Evolutionary conservation across 2,329 filamentous ascomycete genomes (phyloP), one percentile per base, ranked within the genome.

Genomic region (Nemania serpens): DNA sequence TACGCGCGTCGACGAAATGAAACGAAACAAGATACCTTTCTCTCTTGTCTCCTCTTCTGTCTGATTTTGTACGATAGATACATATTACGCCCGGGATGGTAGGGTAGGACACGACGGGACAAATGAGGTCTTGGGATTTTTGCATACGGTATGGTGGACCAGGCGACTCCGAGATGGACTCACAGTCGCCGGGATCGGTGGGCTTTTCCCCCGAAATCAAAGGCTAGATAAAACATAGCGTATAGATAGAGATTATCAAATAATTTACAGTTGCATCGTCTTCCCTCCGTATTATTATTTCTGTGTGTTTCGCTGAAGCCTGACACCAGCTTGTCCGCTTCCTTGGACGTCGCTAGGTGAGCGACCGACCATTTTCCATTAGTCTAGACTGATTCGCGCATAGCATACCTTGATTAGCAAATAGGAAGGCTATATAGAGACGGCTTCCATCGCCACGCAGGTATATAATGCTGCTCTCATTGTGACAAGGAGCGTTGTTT

Each of bases 151-250:
- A 45, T 20, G 39, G n/a, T 22, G 36, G 18, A n/a, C 9, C 5
- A 2, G 42, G 42, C 42, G 3, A 45, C 17, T 45, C 17, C 10
- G 10, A 13, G 17, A 10, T 12, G 15, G 36, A 39, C 11, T 39
- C 25, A 29, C 25, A 29, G 25, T 29, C 7, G 25, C 36, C 11
- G 36, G 36, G 36, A 12, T 3, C 4, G 36, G 36, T 39, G 4
- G 36, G 36, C 5, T 39, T 29, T 29, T 29, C 7, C 5, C 11
- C 36, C 36, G 36, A n/a, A 39, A 3, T 39, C 11, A 10, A 39
- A 29, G 51, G 41, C 33, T 54, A 54, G 51, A 54, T 34, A 54
- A 54, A 54, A 54, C 4, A 52, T 45, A 41, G 18, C 9, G 15
- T 54, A 36, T 9, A n/a, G 20, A 54, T 45, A 54, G 41, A 49